phyloP scores from a whole-genome alignment of 306 rosid species.

The Cicer cuneatum region DNA sequence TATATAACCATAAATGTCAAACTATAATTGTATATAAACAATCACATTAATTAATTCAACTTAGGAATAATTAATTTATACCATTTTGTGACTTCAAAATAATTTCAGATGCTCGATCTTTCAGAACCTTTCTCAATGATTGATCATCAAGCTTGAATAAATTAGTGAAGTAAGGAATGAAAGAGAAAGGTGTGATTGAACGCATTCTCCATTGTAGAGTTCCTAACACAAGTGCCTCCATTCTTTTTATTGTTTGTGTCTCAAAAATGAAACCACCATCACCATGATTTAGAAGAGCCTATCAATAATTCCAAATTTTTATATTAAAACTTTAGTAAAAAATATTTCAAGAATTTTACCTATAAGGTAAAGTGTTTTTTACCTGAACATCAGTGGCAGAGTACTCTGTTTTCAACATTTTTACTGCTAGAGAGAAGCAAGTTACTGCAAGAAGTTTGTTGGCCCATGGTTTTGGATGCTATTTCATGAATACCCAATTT shows the following conservation, averaged over 20 bases:
- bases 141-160: conserved; percentile 63
- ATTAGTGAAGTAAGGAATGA: conserved; percentile 65
- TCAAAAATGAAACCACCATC: conserved; percentile 78
- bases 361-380: conserved; percentile 7
- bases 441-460: conserved; percentile 75
- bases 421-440: conserved; percentile 82
- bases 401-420: conserved; percentile 74
- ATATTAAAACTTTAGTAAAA: background rate
- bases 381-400: conserved; percentile 71
- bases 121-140: conserved; percentile 62
- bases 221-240: conserved; percentile 81
- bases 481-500: conserved; percentile 36
- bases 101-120: conserved; percentile 74
- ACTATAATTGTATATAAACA: background rate
- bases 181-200: conserved; percentile 91
- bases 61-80: conserved; percentile 27
- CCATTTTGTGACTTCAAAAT: conserved; percentile 83
- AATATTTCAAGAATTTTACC: background rate
- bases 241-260: conserved; percentile 75
- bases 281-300: conserved; percentile 53
- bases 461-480: conserved; percentile 89
- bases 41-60: background rate
- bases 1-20: background rate
- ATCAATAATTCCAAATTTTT: background rate
- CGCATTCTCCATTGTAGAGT: conserved; percentile 93